phyloP scores from a whole-genome alignment of 208 protist species.

The Trypanosoma melophagium region DNA sequence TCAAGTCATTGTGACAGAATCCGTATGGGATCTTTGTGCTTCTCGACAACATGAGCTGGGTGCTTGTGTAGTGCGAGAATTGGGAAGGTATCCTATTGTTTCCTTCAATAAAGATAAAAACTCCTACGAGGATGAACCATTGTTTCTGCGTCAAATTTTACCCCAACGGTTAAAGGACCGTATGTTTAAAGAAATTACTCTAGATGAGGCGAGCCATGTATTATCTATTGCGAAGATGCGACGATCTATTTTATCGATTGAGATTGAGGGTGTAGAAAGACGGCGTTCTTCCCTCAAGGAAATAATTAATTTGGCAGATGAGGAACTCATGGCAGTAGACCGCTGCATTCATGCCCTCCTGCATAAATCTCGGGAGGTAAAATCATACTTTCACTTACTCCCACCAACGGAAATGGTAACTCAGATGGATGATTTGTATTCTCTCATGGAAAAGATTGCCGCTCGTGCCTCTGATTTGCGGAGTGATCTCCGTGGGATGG shows the following conservation, averaged over 20 bases:
- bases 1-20: slow-evolving; percentile 70
- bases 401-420: slow-evolving; percentile 79
- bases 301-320: slow-evolving; percentile 44
- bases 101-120: slow-evolving; percentile 70
- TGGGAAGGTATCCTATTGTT: slow-evolving; percentile 61
- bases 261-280: slow-evolving; percentile 61
- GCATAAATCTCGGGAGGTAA: slow-evolving; percentile 38
- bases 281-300: slow-evolving; percentile 48
- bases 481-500: slow-evolving; percentile 54
- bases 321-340: slow-evolving; percentile 59
- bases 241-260: slow-evolving; percentile 48
- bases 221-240: slow-evolving; percentile 49
- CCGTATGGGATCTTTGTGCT: slow-evolving; percentile 69
- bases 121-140: slow-evolving; percentile 65
- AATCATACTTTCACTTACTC: slow-evolving; percentile 78
- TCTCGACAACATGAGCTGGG: slow-evolving; percentile 57
- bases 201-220: slow-evolving; percentile 31
- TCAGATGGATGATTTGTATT: slow-evolving; percentile 86
- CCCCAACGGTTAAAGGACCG: slow-evolving; percentile 47
- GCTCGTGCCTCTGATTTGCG: slow-evolving; percentile 55
- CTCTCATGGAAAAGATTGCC: slow-evolving; percentile 76
- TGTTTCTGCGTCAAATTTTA: slow-evolving; percentile 64
- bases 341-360: slow-evolving; percentile 39
- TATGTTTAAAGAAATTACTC: slow-evolving; percentile 39
- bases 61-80: slow-evolving; percentile 40